These are phyloP conservation scores for Aspergillus versicolor DNA, from an alignment of 2,329 filamentous ascomycete species.

Conservation along the genomic window DNA sequence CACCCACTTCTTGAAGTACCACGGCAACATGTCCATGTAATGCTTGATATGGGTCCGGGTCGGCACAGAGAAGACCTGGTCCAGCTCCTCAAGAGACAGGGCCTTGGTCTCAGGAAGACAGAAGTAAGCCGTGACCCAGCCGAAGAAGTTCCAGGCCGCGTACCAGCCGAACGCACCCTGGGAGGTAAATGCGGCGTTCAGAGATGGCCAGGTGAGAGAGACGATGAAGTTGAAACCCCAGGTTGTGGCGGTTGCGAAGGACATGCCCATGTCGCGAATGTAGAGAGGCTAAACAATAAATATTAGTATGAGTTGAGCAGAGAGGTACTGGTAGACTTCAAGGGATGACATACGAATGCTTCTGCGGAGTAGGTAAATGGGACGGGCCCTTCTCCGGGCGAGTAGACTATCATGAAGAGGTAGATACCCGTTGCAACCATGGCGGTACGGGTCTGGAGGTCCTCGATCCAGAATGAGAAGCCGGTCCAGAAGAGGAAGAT, in stretches of 20 bases:
- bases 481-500: constrained; percentile 46
- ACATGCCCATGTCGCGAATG: constrained; percentile 62
- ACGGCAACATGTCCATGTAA: constrained; percentile 32
- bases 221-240: constrained; percentile 60
- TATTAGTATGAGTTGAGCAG: background rate
- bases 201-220: constrained; percentile 53
- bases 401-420: constrained; percentile 46
- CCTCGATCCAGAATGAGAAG: constrained; percentile 51
- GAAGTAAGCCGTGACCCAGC: constrained; percentile 36
- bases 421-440: constrained; percentile 46
- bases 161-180: constrained; percentile 56
- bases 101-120: constrained; percentile 42
- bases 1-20: constrained; percentile 30
- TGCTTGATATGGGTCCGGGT: constrained; percentile 43
- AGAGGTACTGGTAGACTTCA: background rate
- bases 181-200: constrained; percentile 48
- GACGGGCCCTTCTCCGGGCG: constrained; percentile 62
- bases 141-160: constrained; percentile 42
- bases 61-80: constrained; percentile 55
- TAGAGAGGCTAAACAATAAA: constrained; percentile 49
- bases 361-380: constrained; percentile 70
- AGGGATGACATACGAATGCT: constrained; percentile 47
- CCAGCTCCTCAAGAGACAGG: constrained; percentile 48
- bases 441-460: constrained; percentile 33
- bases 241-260: constrained; percentile 61